Conservation (phyloP, 805 yeast genomes). For the Candida silvicultrix region DNA sequence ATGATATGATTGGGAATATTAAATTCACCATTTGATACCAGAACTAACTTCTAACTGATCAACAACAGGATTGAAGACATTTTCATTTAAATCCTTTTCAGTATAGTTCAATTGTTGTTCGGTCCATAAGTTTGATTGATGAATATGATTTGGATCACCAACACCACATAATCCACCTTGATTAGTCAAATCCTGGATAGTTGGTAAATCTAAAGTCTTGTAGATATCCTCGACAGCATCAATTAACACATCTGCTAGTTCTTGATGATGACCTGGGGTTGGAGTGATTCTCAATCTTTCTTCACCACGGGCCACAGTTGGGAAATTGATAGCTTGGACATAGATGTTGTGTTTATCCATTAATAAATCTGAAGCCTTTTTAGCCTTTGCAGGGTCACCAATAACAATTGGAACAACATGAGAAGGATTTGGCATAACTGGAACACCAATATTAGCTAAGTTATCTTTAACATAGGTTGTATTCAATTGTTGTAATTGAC, state of each 20-base stretch:
- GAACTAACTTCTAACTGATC: slow-evolving; percentile 65
- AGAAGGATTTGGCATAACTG: slow-evolving; percentile 95
- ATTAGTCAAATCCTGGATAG: slow-evolving; percentile 69
- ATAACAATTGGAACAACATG: slow-evolving; percentile 94
- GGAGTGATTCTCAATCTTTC: slow-evolving; percentile 98
- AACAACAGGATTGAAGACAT: slow-evolving; percentile 58
- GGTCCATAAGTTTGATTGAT: slow-evolving; percentile 78
- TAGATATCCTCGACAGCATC: slow-evolving; percentile 79
- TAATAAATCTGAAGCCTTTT: slow-evolving; percentile 82
- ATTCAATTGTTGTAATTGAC: slow-evolving; percentile 79
- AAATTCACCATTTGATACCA: slow-evolving; percentile 36
- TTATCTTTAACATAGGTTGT: slow-evolving; percentile 79
- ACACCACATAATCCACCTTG: slow-evolving; percentile 91
- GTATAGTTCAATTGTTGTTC: slow-evolving; percentile 64
- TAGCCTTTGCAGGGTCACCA: slow-evolving; percentile 92
- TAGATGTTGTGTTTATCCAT: slow-evolving; percentile 81
- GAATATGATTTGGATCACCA: slow-evolving; percentile 46
- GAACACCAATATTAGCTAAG: slow-evolving; percentile 69
- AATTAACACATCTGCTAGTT: slow-evolving; percentile 68
- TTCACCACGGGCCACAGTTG: slow-evolving; percentile 93
- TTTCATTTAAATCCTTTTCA: slow-evolving; percentile 57
- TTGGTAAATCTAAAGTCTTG: slow-evolving; percentile 63
- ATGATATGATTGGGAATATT: background rate
- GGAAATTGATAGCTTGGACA: slow-evolving; percentile 98
- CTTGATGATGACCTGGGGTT: slow-evolving; percentile 89